Evolutionary conservation across 768 basidiomycete genomes (phyloP), one percentile per base, ranked within the genome.

Genomic region (Udeniomyces megalosporus): DNA sequence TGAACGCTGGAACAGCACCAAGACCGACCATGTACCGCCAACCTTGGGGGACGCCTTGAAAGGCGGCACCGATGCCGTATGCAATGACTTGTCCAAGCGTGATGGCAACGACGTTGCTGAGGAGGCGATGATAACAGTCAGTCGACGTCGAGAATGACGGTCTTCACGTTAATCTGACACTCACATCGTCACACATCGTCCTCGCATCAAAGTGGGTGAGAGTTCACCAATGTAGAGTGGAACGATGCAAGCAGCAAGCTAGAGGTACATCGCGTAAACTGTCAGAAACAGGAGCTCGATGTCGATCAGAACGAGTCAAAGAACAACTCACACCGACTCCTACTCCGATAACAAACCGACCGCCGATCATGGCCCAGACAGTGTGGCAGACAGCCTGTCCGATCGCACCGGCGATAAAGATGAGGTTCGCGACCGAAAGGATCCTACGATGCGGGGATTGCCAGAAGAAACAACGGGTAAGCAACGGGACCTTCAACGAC

Each of bases 141-240:
- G 61, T 24, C 8, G 53, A 42, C 29, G 26, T 12, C n/a, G 17
- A 47, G 7, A 48, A 49, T 22, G 44, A 15, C n/a, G n/a, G n/a
- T n/a, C n/a, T n/a, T n/a, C n/a, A n/a, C n/a, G n/a, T n/a, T n/a
- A n/a, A n/a, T n/a, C n/a, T n/a, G 29, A n/a, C 15, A 46, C 56
- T 31, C 42, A 58, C 56, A 63, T 63, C 24, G 62, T 63, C 31
- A 63, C 62, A 32, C 62, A 63, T 32, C 62, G 55, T 22, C 63
- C 63, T 47, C 63, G 45, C 45, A 58, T 55, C 24, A 81, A 76
- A 8, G 85, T 86, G 0, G 85, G 86, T 0, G 85, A 81, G 24
- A 88, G 78, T 71, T 89, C 87, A 70, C 87, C 85, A 54, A 90
- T 86, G 70, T 88, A 88, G 4, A 88, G 76, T 11, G 86, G 85